Conservation (phyloP, 805 yeast genomes). For the Wickerhamomyces pijperi region DNA sequence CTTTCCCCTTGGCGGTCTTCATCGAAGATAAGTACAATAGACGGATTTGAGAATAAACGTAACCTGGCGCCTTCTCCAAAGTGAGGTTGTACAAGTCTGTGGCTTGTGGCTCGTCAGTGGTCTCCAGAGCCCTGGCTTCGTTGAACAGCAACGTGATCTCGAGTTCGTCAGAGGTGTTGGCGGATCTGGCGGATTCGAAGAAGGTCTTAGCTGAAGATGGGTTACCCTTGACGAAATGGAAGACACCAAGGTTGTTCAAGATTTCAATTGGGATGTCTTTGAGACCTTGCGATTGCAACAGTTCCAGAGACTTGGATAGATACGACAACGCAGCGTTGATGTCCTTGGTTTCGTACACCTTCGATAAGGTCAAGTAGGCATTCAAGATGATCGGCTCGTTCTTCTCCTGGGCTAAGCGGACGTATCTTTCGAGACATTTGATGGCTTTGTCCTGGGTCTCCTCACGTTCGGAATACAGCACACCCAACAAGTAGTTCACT, state of each 20-base stretch:
- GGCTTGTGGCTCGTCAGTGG: conserved; percentile 19
- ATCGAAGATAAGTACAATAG: conserved; percentile 49
- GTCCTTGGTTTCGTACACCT: conserved; percentile 57
- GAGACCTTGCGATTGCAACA: conserved; percentile 22
- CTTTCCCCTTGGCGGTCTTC: conserved; percentile 26
- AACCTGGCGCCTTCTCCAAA: conserved; percentile 52
- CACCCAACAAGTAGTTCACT: conserved; percentile 65
- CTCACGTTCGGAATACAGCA: conserved; percentile 40
- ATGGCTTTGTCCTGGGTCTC: conserved; percentile 40
- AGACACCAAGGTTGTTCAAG: conserved; percentile 76
- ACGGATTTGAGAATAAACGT: conserved; percentile 68
- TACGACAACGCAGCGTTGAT: conserved; percentile 55
- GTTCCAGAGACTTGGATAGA: conserved; percentile 49
- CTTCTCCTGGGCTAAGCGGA: conserved; percentile 44
- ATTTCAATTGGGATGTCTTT: conserved; percentile 41
- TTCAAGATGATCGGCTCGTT: conserved; percentile 50
- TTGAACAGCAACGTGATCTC: conserved; percentile 51
- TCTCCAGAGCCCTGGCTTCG: conserved; percentile 64
- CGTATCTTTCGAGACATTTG: conserved; percentile 55
- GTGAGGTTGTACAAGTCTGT: conserved; percentile 38
- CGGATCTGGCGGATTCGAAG: conserved; percentile 42
- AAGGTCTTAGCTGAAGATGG: conserved; percentile 42
- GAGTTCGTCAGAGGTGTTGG: conserved; percentile 26
- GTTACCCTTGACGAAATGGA: conserved; percentile 58
- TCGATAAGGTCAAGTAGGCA: conserved; percentile 61